Evolutionary conservation across 345 rosid species (phyloP), one percentile per base, ranked within the genome.

Genomic region (Gossypium ekmanianum): DNA sequence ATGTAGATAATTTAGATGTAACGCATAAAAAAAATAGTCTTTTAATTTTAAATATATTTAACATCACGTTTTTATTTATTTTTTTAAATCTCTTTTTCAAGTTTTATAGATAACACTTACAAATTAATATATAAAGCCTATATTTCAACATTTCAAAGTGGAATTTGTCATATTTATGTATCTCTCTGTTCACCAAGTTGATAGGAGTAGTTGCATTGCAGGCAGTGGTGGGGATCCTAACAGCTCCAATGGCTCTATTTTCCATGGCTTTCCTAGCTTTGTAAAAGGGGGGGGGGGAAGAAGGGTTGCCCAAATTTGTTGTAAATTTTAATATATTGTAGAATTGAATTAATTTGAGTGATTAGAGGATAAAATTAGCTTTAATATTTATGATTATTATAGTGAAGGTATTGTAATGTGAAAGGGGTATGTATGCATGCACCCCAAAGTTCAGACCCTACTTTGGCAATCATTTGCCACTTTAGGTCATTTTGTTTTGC

Each of bases 181-280:
- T 48, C 52, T 48, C 48, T 45, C 10, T 48, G 13, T n/a, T 54
- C 61, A 55, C 41, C 58, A n/a, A 47, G 5, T 51, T 75, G 62
- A 78, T 75, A 56, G 45, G 67, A 71, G 13, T 26, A 10, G 50
- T 45, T 18, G 52, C 61, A 39, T 27, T 84, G 85, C 89, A 86
- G 89, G 88, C 74, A 80, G 70, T 48, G 80, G 79, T 79, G 82
- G 84, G 84, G 81, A 54, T 81, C 11, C 62, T 74, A 34, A 79
- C 82, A 68, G 72, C 68, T 72, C 83, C 74, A 71, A 39, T 71
- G 83, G 67, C 80, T 78, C 55, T 81, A 7, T 69, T 81, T 52
- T 75, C 72, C 63, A 64, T 55, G 68, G 41, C 75, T 61, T 74
- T 83, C 63, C 65, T 84, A 75, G 3, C 29, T 2, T 61, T 69